These are phyloP conservation scores for Fusarium oligoseptatum DNA, from an alignment of 2,329 filamentous ascomycete species.

Conservation along the genomic window DNA sequence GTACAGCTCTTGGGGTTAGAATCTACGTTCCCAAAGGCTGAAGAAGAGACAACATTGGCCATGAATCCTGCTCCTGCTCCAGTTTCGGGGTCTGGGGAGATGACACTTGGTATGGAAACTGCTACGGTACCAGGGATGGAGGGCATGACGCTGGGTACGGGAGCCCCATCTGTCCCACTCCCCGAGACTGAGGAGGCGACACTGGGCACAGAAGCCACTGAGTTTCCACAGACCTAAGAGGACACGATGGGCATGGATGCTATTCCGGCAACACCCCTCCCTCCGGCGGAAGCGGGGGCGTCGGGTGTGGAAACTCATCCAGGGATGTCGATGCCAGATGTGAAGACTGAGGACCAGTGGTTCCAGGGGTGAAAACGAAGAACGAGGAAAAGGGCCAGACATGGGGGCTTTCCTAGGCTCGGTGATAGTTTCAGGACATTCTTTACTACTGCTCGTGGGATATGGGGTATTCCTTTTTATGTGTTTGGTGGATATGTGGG, in stretches of 20 bases:
- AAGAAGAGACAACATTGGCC: not conserved
- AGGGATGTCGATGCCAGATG: not conserved
- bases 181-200: too few species aligned
- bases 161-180: not conserved
- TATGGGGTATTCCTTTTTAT: not conserved
- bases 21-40: not conserved
- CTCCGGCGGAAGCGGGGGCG: not conserved
- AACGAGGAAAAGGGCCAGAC: not conserved
- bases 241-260: not conserved
- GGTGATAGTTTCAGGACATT: not conserved
- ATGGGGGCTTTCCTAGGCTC: not conserved
- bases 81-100: not conserved
- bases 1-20: not conserved
- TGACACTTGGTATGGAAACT: not conserved
- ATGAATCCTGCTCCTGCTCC: not conserved
- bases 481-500: not conserved
- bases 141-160: not conserved
- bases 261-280: not conserved
- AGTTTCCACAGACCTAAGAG: not conserved
- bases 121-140: not conserved
- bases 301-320: not conserved
- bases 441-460: not conserved
- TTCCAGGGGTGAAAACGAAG: not conserved
- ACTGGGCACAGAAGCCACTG: not conserved
- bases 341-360: slow-evolving; percentile 17